Base-by-base conservation (phyloP, 441 rosid genomes). In the Erodium trifolium region DNA sequence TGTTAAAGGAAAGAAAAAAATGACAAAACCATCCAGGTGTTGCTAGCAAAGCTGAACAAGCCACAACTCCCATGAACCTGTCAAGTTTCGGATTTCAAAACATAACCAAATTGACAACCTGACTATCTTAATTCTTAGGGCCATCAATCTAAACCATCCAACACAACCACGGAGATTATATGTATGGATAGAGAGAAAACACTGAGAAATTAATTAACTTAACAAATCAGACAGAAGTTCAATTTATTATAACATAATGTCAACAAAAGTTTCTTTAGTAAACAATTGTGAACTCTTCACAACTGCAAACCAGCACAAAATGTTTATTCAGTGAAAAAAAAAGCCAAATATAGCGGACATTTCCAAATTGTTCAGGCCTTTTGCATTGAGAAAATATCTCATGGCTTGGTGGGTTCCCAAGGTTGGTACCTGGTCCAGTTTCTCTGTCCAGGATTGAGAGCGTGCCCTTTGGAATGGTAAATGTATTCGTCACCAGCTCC, bases 381-480 rank as follows among this genome's bases (percentile, higher is more conserved):
- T 35, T 11, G 75, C 60, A 2, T 2, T 47, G 27, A 0, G 11
- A 51, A 72, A 63, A 3, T 29, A 29, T 23, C 64, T 59, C 66
- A 63, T n/a, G 86, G 41, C 82, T 88, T 89, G 45, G 87, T 17
- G n/a, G 98, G 97, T 65, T 82, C 82, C 99, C 99, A 94, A 19
- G 97, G 69, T 81, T 92, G 96, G 80, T 88, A 92, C 67, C 93
- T 85, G 66, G 96, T 88, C 99, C 98, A 94, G 76, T 91, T 81
- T 79, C 86, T 90, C 83, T 94, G 93, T 55, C 85, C 86, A 18
- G 93, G 96, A 77, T 94, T 86, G 73, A 94, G 91, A 4, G 92
- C 73, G 73, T 92, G 97, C 51, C 98, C 99, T 78, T 94, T 94
- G 13, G 98, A 92, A 79, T 92, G 99, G 82, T 92, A 94, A 65